phyloP scores from a whole-genome alignment of 1,284 basidiomycete genomes.

The Sutorius eximius region DNA sequence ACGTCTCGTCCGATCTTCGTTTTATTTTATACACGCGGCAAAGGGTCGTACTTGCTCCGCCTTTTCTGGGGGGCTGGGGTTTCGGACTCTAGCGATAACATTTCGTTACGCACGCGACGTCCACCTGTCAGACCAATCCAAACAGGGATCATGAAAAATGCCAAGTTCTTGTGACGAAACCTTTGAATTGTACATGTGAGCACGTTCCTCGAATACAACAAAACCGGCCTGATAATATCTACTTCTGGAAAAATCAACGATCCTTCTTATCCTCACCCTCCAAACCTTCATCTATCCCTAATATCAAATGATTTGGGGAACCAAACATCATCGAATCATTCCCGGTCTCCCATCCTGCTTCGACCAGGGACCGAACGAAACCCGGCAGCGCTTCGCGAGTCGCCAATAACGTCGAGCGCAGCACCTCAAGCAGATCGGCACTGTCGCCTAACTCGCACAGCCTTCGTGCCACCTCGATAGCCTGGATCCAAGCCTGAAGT shows the following conservation, averaged over 20 bases:
- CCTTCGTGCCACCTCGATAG: slow-evolving; percentile 28
- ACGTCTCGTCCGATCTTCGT: background rate
- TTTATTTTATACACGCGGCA: slow-evolving; percentile 17
- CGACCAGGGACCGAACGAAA: slow-evolving; percentile 23
- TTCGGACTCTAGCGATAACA: background rate
- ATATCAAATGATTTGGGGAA: slow-evolving; percentile 25
- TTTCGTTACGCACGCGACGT: background rate
- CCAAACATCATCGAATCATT: slow-evolving; percentile 34
- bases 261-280: slow-evolving; percentile 22
- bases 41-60: background rate
- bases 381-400: slow-evolving; percentile 14
- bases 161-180: background rate
- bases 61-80: background rate
- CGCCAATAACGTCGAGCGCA: slow-evolving; percentile 20
- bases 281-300: slow-evolving; percentile 10
- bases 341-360: slow-evolving; percentile 28
- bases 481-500: slow-evolving; percentile 58
- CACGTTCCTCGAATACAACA: background rate
- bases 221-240: background rate
- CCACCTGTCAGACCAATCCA: background rate
- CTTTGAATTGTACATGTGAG: background rate
- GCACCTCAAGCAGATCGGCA: slow-evolving; percentile 14
- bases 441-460: background rate
- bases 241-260: slow-evolving; percentile 12
- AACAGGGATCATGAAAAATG: background rate